Conservation (phyloP, 140 eudicot genomes). For the Bidens hawaiensis region DNA sequence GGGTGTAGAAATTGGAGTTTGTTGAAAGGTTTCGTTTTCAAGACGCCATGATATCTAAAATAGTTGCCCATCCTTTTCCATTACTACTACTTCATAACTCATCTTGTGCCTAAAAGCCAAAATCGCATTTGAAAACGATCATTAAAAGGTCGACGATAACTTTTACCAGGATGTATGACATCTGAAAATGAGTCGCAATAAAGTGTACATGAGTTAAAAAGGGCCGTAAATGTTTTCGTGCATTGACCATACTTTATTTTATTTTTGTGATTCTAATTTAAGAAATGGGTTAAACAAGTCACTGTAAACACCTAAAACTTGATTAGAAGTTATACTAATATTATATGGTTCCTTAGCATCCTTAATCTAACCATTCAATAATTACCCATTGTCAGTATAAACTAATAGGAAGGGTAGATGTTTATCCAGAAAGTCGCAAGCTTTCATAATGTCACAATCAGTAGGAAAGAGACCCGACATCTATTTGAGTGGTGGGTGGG, state of each 20-base stretch:
- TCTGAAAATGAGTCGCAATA: no score
- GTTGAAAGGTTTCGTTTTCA: constrained; percentile 5
- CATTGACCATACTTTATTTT: no score
- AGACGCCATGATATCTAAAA: constrained; percentile 9
- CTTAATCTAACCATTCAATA: not conserved
- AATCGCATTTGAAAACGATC: constrained; percentile 19
- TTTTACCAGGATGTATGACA: not conserved
- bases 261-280: no score
- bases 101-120: constrained; percentile 15
- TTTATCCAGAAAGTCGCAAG: constrained; percentile 10
- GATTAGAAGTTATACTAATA: no score
- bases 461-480: constrained; percentile 42
- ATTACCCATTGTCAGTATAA: constrained; percentile 3
- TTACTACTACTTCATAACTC: not conserved
- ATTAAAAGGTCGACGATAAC: constrained; percentile 7
- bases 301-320: no score
- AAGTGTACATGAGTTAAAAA: no score
- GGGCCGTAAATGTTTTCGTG: no score
- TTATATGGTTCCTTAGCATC: not conserved
- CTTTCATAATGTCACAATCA: constrained; percentile 33
- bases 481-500: constrained; percentile 39
- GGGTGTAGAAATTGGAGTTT: not conserved
- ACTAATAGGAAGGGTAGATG: not conserved
- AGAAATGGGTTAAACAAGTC: no score
- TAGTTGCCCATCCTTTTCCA: constrained; percentile 1